Percentiles rank a stretch among this genome's conserved stretches.
Evolutionary conservation across 805 yeast species (phyloP).

Genomic region (Spathaspora hagerdaliae): DNA sequence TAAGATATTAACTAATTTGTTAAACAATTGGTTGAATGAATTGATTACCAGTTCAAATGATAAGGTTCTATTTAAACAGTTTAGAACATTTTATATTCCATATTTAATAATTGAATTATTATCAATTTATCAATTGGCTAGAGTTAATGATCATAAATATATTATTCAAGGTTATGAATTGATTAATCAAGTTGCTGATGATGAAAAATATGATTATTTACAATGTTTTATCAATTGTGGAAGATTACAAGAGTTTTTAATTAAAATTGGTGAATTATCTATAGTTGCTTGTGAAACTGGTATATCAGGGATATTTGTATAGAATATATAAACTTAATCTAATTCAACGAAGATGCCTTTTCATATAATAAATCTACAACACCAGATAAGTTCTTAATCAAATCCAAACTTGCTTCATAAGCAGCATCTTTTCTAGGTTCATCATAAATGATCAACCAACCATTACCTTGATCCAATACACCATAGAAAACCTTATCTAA

Average conservation of each 20-base stretch:
- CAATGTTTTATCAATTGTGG: constrained; percentile 56
- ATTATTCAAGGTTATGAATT: constrained; percentile 55
- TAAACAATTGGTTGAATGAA: constrained; percentile 35
- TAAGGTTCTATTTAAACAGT: constrained; percentile 45
- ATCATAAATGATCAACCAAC: constrained; percentile 90
- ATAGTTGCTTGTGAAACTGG: constrained; percentile 47
- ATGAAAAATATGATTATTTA: constrained; percentile 53
- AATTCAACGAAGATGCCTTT: constrained; percentile 83
- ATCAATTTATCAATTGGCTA: constrained; percentile 40
- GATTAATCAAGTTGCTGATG: constrained; percentile 65
- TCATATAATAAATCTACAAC: constrained; percentile 91
- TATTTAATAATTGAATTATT: constrained; percentile 64
- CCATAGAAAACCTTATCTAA: constrained; percentile 94
- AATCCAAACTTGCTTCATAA: constrained; percentile 81
- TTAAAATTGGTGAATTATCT: constrained; percentile 52
- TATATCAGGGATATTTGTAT: constrained; percentile 38
- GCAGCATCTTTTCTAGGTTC: constrained; percentile 86
- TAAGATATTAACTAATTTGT: constrained; percentile 22
- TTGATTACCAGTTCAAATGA: constrained; percentile 15
- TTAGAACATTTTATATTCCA: constrained; percentile 72
- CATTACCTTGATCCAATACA: constrained; percentile 96
- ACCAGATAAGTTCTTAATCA: constrained; percentile 79
- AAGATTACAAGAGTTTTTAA: constrained; percentile 50
- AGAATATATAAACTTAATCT: constrained; percentile 10
- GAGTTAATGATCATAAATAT: constrained; percentile 35